These are phyloP conservation scores for Periconia macrospinosa DNA, from an alignment of 2,329 filamentous ascomycete species.

Conservation along the genomic window DNA sequence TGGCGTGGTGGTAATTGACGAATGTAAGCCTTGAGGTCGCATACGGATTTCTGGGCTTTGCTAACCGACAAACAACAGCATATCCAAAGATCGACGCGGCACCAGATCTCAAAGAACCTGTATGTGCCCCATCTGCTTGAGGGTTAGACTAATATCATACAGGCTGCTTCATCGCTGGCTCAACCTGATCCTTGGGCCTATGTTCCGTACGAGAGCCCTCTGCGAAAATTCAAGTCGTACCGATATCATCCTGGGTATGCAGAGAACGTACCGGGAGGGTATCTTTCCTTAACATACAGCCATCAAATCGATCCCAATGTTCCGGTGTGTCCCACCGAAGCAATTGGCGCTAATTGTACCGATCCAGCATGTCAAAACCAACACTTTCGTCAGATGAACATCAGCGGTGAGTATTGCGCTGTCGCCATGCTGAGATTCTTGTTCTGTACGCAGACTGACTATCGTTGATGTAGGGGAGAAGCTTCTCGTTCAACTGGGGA, in stretches of 20 bases:
- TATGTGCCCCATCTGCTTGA: constrained; percentile 17
- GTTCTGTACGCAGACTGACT: constrained; percentile 43
- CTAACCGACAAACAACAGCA: constrained; percentile 46
- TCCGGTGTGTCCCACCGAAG: constrained; percentile 75
- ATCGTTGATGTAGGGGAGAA: constrained; percentile 62
- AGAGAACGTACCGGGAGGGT: constrained; percentile 70
- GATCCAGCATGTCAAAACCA: constrained; percentile 73
- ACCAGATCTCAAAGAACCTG: constrained; percentile 12
- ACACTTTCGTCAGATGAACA: constrained; percentile 74
- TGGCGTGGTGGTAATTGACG: constrained; percentile 11
- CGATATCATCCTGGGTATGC: constrained; percentile 83
- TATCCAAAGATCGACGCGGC: constrained; percentile 13
- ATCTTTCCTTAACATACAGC: constrained; percentile 90
- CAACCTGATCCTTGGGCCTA: constrained; percentile 36
- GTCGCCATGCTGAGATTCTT: constrained; percentile 22
- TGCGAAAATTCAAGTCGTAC: constrained; percentile 82
- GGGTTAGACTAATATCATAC: constrained; percentile 17
- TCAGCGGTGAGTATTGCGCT: constrained; percentile 62
- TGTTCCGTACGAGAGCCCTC: constrained; percentile 78
- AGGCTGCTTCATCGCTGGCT: constrained; percentile 16
- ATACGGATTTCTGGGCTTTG: constrained; percentile 19
- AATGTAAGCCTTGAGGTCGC: neutral
- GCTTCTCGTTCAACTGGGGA: constrained; percentile 72
- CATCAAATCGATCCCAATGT: constrained; percentile 79
- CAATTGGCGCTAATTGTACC: constrained; percentile 71